These are phyloP conservation scores for Eucalyptus shirleyi DNA, from an alignment of 345 rosid species.

Conservation along the genomic window DNA sequence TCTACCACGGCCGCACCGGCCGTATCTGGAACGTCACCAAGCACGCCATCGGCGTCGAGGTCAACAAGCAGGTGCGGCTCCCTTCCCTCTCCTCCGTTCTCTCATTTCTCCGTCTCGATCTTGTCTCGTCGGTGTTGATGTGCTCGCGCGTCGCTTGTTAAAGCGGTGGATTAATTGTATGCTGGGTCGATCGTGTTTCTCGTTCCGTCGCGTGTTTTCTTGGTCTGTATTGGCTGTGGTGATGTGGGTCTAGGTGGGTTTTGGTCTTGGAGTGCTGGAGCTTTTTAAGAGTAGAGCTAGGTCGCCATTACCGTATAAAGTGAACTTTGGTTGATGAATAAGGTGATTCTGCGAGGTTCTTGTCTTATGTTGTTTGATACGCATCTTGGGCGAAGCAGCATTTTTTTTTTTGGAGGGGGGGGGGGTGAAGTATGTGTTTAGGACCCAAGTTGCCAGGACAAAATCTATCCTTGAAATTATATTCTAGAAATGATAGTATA, in stretches of 20 bases:
- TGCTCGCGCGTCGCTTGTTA: neutral
- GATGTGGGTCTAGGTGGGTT: neutral
- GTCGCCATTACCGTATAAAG: neutral
- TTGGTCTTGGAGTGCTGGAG: neutral
- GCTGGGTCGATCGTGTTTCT: neutral
- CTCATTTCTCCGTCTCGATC: neutral
- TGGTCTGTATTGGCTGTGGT: neutral
- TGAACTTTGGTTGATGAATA: neutral
- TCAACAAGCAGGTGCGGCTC: slow-evolving; percentile 60
- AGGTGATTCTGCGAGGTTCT: neutral
- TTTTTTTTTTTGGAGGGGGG: no score
- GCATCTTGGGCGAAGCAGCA: neutral
- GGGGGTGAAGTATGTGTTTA: neutral
- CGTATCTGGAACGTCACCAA: slow-evolving; percentile 86
- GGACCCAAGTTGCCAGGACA: neutral
- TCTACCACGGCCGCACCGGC: slow-evolving; percentile 76
- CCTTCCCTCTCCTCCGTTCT: neutral
- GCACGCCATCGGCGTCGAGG: slow-evolving; percentile 76
- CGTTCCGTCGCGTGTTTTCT: neutral
- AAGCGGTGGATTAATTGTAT: neutral
- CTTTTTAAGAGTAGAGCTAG: neutral
- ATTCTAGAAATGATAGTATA: neutral
- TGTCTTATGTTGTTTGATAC: neutral
- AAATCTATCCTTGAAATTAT: neutral
- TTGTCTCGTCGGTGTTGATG: neutral